Conservation (phyloP, 192 early-diverging fungal genomes). For the Entrophospora sp. region DNA sequence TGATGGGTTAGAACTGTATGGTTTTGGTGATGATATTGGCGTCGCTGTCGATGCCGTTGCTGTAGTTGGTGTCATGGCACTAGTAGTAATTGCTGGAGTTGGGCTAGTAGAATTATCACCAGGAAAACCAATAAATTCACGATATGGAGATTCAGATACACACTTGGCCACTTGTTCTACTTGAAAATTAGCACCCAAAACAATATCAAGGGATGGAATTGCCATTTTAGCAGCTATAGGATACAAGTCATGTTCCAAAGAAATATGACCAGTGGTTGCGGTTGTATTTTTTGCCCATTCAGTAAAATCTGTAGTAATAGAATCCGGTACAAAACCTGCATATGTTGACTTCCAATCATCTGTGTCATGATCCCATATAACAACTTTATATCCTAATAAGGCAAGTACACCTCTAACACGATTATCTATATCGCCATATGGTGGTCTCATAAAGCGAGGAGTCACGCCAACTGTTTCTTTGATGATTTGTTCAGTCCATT, state of each 20-base stretch:
- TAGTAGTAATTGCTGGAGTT: too few species aligned
- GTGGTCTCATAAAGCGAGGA: conserved; percentile 46
- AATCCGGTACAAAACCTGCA: background rate
- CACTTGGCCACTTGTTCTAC: conserved; percentile 15
- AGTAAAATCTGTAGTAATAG: background rate
- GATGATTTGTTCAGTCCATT: conserved; percentile 45
- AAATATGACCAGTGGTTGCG: conserved; percentile 25
- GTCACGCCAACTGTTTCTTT: conserved; percentile 36
- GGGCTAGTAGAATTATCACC: too few species aligned
- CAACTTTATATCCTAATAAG: conserved; percentile 42
- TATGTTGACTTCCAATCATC: background rate
- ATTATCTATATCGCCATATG: conserved; percentile 60
- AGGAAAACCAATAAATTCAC: too few species aligned
- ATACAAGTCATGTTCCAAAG: conserved; percentile 38
- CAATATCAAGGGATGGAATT: conserved; percentile 22
- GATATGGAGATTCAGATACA: too few species aligned
- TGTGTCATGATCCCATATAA: conserved; percentile 23
- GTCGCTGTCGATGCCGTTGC: too few species aligned
- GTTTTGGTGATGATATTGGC: too few species aligned
- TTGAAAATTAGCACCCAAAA: background rate
- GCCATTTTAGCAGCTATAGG: conserved; percentile 22
- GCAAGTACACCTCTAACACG: conserved; percentile 53
- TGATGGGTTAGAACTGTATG: too few species aligned
- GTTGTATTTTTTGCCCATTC: conserved; percentile 13
- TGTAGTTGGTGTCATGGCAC: too few species aligned